These are phyloP conservation scores for Cudoniella acicularis DNA, from an alignment of 495 filamentous ascomycete genomes.

Conservation along the genomic window DNA sequence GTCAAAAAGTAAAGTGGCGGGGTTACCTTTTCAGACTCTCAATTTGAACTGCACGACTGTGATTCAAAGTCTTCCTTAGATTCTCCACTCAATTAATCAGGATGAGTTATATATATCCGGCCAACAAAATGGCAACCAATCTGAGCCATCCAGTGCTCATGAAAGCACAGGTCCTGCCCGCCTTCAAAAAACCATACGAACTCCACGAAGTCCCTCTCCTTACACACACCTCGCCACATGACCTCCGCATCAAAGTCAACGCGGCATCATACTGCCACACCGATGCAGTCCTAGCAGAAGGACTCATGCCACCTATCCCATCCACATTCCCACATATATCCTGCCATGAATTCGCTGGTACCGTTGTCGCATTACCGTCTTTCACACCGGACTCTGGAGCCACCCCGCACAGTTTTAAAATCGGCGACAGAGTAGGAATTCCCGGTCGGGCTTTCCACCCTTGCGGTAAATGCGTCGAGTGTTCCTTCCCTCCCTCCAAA, in stretches of 20 bases:
- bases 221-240: constrained; percentile 35
- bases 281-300: constrained; percentile 46
- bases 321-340: constrained; percentile 42
- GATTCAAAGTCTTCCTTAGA: too few species aligned
- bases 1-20: too few species aligned
- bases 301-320: constrained; percentile 30
- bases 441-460: constrained; percentile 40
- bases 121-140: too few species aligned
- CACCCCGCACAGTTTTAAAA: constrained; percentile 29
- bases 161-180: constrained; percentile 32
- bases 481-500: constrained; percentile 32
- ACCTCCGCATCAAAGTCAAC: constrained; percentile 53
- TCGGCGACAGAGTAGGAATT: constrained; percentile 46
- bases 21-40: too few species aligned
- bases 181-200: constrained; percentile 48
- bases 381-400: constrained; percentile 19
- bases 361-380: constrained; percentile 43
- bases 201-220: constrained; percentile 43
- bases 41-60: too few species aligned
- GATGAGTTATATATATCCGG: too few species aligned
- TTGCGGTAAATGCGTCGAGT: constrained; percentile 46
- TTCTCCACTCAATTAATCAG: too few species aligned
- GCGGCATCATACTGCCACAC: constrained; percentile 60
- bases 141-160: too few species aligned
- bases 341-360: constrained; percentile 56